Percentiles rank a stretch among this genome's conserved stretches.
Evolutionary conservation across 2,329 filamentous ascomycete species (phyloP).

Genomic region (Myriosclerotinia curreyana): DNA sequence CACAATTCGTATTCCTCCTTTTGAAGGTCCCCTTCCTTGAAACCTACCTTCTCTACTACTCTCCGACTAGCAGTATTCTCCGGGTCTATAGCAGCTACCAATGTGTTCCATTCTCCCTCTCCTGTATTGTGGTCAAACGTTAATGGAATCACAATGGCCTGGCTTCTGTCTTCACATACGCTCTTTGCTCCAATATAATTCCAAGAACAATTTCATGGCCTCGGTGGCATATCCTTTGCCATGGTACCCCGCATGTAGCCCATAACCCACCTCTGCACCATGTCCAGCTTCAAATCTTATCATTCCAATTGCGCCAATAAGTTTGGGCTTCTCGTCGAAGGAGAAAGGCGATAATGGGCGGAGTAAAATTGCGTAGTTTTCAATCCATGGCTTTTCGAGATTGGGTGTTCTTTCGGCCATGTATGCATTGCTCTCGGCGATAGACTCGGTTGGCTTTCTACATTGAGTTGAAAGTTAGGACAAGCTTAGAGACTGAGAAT

Average conservation of each 20-base stretch:
- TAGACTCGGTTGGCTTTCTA: conserved; percentile 4
- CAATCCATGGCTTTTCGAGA: conserved; percentile 26
- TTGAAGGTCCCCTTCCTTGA: conserved; percentile 24
- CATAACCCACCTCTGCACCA: conserved; percentile 29
- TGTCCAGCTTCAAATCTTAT: conserved; percentile 23
- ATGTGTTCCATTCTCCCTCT: conserved; percentile 19
- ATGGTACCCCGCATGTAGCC: conserved; percentile 25
- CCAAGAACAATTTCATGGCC: conserved; percentile 26
- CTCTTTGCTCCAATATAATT: conserved; percentile 15
- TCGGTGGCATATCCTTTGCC: conserved; percentile 29
- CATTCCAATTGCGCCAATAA: conserved; percentile 27
- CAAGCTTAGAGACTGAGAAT: background rate
- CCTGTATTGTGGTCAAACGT: conserved; percentile 4
- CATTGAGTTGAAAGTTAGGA: background rate
- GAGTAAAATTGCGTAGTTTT: conserved; percentile 31
- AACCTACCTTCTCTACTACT: conserved; percentile 30
- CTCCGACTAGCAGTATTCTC: conserved; percentile 30
- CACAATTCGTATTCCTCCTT: conserved; percentile 19
- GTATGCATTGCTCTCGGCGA: conserved; percentile 20
- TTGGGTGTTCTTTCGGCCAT: conserved; percentile 19
- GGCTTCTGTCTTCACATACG: conserved; percentile 9
- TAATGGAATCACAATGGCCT: background rate
- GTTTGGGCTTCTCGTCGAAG: conserved; percentile 12
- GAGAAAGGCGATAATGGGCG: conserved; percentile 10
- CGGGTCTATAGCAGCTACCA: conserved; percentile 25